A percentile compares a stretch with the other conserved stretches of the same genome.
phyloP scores from a whole-genome alignment of 202 grass and related monocot genomes.

The Hordeum pubiflorum region DNA sequence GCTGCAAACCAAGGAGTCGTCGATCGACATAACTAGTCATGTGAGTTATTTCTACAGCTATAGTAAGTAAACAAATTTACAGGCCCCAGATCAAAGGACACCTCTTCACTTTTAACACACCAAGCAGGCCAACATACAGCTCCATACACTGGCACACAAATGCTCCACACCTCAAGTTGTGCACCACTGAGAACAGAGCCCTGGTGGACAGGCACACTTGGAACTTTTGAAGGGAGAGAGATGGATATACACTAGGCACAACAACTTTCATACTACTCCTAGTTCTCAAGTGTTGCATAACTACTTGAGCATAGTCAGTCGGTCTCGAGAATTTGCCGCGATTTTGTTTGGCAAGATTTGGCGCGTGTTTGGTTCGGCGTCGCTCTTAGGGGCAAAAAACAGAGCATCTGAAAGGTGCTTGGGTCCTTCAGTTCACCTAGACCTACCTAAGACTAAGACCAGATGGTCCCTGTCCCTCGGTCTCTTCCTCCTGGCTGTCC shows the following conservation, averaged over 20 bases:
- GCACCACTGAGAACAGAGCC: neutral
- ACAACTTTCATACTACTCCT: neutral
- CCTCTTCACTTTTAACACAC: too few relatives aligned
- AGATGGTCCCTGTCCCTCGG: neutral
- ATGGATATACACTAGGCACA: neutral
- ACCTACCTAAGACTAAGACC: constrained; percentile 25
- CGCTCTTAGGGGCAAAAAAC: neutral
- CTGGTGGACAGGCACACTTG: neutral
- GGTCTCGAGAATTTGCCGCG: neutral
- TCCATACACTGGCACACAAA: neutral
- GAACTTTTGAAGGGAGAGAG: too few relatives aligned
- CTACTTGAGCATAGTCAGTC: neutral
- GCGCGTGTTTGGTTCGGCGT: neutral
- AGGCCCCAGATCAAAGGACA: neutral
- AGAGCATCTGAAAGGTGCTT: constrained; percentile 13
- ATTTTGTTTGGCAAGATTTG: neutral
- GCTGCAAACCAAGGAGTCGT: neutral
- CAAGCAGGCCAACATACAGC: neutral
- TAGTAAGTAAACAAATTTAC: neutral
- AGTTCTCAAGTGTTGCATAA: neutral
- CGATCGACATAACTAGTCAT: neutral
- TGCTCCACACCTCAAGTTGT: neutral
- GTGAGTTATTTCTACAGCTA: neutral
- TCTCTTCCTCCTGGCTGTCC: constrained; percentile 13
- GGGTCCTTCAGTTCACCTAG: constrained; percentile 29